Evolutionary conservation across 768 basidiomycete species (phyloP).

Genomic region (Trametes gibbosa): DNA sequence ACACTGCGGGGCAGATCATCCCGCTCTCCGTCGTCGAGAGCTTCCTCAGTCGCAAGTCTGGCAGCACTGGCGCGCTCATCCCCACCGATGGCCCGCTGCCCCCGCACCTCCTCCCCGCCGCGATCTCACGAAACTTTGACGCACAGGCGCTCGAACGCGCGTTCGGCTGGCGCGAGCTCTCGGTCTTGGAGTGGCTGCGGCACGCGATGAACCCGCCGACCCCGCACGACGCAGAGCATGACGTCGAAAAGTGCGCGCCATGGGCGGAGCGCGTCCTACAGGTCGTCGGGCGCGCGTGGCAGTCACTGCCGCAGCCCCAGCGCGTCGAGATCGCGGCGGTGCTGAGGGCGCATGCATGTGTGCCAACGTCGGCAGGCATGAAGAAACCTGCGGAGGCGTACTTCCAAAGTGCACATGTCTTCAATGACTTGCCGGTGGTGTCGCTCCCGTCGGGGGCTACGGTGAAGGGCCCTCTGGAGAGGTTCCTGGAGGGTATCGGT

Average conservation of each 20-base stretch:
- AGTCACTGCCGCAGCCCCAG: slow-evolving; percentile 49
- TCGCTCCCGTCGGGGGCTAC: slow-evolving; percentile 58
- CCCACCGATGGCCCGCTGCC: slow-evolving; percentile 78
- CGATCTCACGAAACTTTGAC: slow-evolving; percentile 58
- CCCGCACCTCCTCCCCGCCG: slow-evolving; percentile 62
- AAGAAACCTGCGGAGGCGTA: slow-evolving; percentile 71
- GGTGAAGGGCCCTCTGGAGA: slow-evolving; percentile 73
- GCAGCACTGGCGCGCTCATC: slow-evolving; percentile 49
- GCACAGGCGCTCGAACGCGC: slow-evolving; percentile 44
- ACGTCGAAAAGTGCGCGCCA: slow-evolving; percentile 59
- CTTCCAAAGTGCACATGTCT: slow-evolving; percentile 82
- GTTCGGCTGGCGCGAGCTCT: slow-evolving; percentile 81
- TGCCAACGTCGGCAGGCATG: slow-evolving; percentile 64
- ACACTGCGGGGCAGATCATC: slow-evolving; percentile 52
- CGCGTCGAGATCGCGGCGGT: slow-evolving; percentile 42
- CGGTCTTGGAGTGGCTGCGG: slow-evolving; percentile 70
- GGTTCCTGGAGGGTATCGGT: slow-evolving; percentile 67
- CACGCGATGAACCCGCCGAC: slow-evolving; percentile 54
- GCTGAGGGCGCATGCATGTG: slow-evolving; percentile 43
- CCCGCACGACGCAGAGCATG: slow-evolving; percentile 46
- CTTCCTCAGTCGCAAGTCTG: slow-evolving; percentile 61
- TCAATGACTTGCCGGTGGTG: slow-evolving; percentile 85
- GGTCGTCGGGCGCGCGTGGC: slow-evolving; percentile 71
- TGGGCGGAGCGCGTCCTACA: slow-evolving; percentile 83
- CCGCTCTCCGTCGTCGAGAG: slow-evolving; percentile 68